phyloP scores from a whole-genome alignment of 2,329 filamentous ascomycete genomes.

The Pseudogymnoascus sp. region DNA sequence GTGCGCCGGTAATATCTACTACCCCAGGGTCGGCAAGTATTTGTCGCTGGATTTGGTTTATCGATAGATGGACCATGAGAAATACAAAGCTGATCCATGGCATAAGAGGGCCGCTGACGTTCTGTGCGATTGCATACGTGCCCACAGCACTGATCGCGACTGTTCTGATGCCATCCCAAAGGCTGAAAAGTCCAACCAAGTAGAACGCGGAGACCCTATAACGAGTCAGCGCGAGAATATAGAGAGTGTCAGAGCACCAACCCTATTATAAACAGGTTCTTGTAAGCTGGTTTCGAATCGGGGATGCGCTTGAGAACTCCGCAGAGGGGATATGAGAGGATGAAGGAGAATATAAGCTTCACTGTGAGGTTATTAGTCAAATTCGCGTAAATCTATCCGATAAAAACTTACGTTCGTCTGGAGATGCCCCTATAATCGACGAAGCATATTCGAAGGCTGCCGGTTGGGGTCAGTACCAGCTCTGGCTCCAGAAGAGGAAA shows the following conservation, averaged over 20 bases:
- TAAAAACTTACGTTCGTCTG: conserved; percentile 50
- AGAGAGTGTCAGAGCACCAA: conserved; percentile 33
- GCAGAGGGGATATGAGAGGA: conserved; percentile 87
- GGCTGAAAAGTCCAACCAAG: conserved; percentile 82
- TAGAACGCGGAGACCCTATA: conserved; percentile 75
- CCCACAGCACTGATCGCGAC: conserved; percentile 70
- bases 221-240: conserved; percentile 3
- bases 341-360: conserved; percentile 84
- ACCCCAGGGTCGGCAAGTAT: conserved; percentile 54
- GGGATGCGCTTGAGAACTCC: conserved; percentile 83
- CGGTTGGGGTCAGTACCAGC: conserved; percentile 22
- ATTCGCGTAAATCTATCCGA: background rate
- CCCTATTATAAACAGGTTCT: conserved; percentile 82
- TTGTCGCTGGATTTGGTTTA: conserved; percentile 81
- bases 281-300: conserved; percentile 71
- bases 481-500: conserved; percentile 12
- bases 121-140: conserved; percentile 76
- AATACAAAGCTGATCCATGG: conserved; percentile 94
- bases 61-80: conserved; percentile 89
- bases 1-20: conserved; percentile 86
- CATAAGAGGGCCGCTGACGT: conserved; percentile 84
- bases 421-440: conserved; percentile 49
- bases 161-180: conserved; percentile 78
- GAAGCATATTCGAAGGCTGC: conserved; percentile 54
- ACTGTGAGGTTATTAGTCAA: conserved; percentile 45